Evolutionary conservation across 2,329 filamentous ascomycete species (phyloP).

Genomic region (Colletotrichum falcatum): DNA sequence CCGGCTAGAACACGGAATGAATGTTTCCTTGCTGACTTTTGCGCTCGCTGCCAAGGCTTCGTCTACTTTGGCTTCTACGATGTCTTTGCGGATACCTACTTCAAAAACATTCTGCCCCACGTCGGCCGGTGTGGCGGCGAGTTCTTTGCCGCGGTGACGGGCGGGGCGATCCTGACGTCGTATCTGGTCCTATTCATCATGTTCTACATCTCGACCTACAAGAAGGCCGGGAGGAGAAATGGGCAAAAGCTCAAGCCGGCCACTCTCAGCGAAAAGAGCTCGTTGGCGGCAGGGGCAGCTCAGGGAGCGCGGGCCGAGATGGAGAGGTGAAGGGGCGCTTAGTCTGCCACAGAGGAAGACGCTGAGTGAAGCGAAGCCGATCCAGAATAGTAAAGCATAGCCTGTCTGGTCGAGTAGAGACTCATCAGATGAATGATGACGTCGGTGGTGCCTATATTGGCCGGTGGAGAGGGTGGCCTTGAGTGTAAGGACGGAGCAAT

Average conservation of each 20-base stretch:
- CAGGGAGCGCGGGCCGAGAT: neutral
- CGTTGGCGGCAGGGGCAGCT: neutral
- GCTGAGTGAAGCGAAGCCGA: neutral
- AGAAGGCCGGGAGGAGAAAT: conserved; percentile 15
- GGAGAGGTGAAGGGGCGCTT: neutral
- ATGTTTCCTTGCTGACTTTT: neutral
- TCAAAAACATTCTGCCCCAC: conserved; percentile 73
- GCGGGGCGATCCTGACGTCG: conserved; percentile 78
- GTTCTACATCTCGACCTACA: conserved; percentile 74
- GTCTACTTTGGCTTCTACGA: conserved; percentile 82
- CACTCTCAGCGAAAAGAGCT: conserved; percentile 9
- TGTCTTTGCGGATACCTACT: conserved; percentile 80
- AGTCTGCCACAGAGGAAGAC: neutral
- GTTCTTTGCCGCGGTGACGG: conserved; percentile 81
- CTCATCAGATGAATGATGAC: neutral
- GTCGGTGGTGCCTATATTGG: neutral
- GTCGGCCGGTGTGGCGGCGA: conserved; percentile 78
- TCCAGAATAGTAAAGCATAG: neutral
- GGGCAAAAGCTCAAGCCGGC: conserved; percentile 7
- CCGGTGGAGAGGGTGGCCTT: neutral
- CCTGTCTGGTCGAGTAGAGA: neutral
- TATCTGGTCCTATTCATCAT: conserved; percentile 84
- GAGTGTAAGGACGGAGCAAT: neutral
- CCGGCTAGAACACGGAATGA: neutral
- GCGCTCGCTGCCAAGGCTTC: conserved; percentile 13